Evolutionary conservation across 129 eudicot species (phyloP).

Genomic region (Logfia minima): DNA sequence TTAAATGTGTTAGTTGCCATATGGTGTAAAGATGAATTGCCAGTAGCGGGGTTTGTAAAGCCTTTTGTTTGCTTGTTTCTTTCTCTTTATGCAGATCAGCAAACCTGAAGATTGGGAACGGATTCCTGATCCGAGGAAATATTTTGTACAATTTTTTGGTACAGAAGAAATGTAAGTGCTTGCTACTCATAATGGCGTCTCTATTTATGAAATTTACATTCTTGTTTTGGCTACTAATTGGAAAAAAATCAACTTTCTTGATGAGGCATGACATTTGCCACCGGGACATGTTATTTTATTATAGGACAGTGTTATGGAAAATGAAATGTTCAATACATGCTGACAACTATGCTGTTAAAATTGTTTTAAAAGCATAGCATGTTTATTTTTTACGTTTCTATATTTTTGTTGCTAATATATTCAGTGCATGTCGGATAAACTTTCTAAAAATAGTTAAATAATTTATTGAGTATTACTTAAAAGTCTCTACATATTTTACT

Average conservation of each 20-base stretch:
- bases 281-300: not conserved
- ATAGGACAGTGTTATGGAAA: not conserved
- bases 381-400: not conserved
- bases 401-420: not conserved
- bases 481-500: slow-evolving; percentile 17
- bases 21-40: slow-evolving; percentile 22
- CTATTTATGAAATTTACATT: slow-evolving; percentile 11
- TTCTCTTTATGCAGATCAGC: slow-evolving; percentile 65
- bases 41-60: slow-evolving; percentile 25
- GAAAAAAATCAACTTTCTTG: not conserved
- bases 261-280: slow-evolving; percentile 10
- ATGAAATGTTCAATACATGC: not conserved
- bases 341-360: not conserved
- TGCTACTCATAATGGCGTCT: slow-evolving; percentile 10
- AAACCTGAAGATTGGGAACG: slow-evolving; percentile 75
- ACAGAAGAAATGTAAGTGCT: slow-evolving; percentile 87
- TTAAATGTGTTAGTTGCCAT: slow-evolving; percentile 22
- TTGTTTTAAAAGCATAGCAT: not conserved
- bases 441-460: slow-evolving; percentile 1
- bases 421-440: slow-evolving; percentile 6
- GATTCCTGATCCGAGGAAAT: slow-evolving; percentile 74
- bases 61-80: slow-evolving; percentile 28
- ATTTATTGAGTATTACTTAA: not conserved
- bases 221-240: slow-evolving; percentile 16
- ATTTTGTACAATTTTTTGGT: slow-evolving; percentile 83